Evolutionary conservation across 768 basidiomycete genomes (phyloP).

Genomic region (Xerocomellus amylosporus): DNA sequence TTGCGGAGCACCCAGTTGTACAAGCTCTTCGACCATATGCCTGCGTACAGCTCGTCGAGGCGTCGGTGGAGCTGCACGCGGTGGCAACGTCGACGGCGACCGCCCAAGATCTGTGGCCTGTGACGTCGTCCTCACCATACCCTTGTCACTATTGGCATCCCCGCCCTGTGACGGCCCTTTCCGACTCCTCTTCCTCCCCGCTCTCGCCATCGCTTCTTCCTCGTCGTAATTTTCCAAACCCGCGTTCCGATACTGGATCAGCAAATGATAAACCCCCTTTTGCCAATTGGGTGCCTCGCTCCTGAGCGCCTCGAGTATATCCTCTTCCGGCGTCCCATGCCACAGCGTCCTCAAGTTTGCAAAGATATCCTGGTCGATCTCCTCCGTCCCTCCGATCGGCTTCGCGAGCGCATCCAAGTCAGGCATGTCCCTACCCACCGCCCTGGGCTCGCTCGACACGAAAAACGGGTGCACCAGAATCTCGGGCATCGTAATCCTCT

Average conservation of each 20-base stretch:
- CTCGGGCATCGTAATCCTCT: conserved; percentile 79
- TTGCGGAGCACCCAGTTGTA: conserved; percentile 16
- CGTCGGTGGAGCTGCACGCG: conserved; percentile 58
- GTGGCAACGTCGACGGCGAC: conserved; percentile 44
- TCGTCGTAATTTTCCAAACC: conserved; percentile 74
- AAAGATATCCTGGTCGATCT: conserved; percentile 88
- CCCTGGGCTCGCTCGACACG: conserved; percentile 50
- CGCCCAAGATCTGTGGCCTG: conserved; percentile 24
- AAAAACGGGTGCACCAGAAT: conserved; percentile 83
- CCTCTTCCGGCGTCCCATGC: conserved; percentile 73
- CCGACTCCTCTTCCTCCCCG: conserved; percentile 33
- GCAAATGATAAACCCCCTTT: conserved; percentile 90
- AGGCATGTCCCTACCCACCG: conserved; percentile 45
- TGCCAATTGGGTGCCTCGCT: conserved; percentile 81
- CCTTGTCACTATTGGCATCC: conserved; percentile 22
- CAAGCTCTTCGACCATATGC: conserved; percentile 19
- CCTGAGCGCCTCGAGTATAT: conserved; percentile 66
- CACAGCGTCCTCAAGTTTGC: conserved; percentile 90
- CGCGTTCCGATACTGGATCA: conserved; percentile 78
- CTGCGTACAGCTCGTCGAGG: conserved; percentile 51
- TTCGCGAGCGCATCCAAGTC: conserved; percentile 65
- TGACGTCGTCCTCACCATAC: conserved; percentile 24
- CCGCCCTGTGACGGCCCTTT: conserved; percentile 31
- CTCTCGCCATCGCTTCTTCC: conserved; percentile 44
- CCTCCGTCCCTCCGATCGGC: conserved; percentile 57